A percentile compares a stretch with the other conserved stretches of the same genome.
Evolutionary conservation across 2,329 filamentous ascomycete species (phyloP).

Genomic region (Metarhizium sp.): DNA sequence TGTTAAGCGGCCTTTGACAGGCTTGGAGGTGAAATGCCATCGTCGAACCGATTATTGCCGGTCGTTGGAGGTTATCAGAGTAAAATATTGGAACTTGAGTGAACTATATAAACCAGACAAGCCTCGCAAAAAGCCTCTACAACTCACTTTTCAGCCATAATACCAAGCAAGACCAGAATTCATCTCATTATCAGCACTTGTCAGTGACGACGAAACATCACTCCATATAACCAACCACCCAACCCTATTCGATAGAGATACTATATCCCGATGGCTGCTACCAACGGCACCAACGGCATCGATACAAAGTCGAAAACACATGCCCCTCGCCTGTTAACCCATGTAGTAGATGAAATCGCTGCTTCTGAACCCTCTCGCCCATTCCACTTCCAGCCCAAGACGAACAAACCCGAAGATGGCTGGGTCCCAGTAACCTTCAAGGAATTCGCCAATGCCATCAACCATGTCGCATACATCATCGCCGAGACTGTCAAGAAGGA

Average conservation of each 20-base stretch:
- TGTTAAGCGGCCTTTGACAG: no score
- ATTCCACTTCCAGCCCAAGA: slow-evolving; percentile 27
- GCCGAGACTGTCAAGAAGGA: slow-evolving; percentile 19
- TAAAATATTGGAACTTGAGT: no score
- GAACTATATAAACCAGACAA: no score
- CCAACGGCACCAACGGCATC: neutral
- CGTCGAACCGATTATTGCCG: no score
- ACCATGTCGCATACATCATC: slow-evolving; percentile 22
- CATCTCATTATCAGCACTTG: no score
- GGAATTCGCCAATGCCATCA: slow-evolving; percentile 19
- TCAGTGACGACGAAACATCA: neutral
- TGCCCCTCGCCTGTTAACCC: slow-evolving; percentile 11
- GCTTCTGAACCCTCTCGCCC: slow-evolving; percentile 18
- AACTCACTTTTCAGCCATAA: no score
- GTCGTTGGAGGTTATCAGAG: no score
- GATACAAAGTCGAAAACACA: neutral
- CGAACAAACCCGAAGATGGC: slow-evolving; percentile 14
- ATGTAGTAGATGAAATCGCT: slow-evolving; percentile 15
- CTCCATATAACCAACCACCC: neutral
- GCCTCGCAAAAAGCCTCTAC: no score
- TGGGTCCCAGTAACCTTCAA: slow-evolving; percentile 19
- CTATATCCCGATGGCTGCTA: neutral
- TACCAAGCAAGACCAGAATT: no score
- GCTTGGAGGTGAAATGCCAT: no score
- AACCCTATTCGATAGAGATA: neutral